phyloP scores from a whole-genome alignment of 2,329 filamentous ascomycete genomes.

The Aspergillus ruber region DNA sequence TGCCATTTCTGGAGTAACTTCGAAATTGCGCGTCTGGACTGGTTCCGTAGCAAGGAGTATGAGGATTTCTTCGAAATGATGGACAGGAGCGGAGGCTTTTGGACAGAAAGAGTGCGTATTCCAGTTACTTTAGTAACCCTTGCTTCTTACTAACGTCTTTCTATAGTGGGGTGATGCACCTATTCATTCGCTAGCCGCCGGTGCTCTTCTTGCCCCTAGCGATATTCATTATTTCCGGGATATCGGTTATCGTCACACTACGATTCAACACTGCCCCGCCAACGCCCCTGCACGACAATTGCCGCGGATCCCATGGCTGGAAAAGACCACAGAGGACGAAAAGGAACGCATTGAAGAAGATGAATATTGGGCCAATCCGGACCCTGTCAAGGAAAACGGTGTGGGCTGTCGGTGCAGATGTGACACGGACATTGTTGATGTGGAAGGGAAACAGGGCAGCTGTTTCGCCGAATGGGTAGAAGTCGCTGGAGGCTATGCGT shows the following conservation, averaged over 20 bases:
- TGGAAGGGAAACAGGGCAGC: conserved; percentile 94
- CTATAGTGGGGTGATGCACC: conserved; percentile 93
- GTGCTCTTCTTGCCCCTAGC: conserved; percentile 68
- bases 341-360: conserved; percentile 86
- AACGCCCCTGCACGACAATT: conserved; percentile 88
- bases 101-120: conserved; percentile 87
- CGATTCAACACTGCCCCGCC: conserved; percentile 95
- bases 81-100: conserved; percentile 96
- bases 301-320: conserved; percentile 70
- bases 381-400: conserved; percentile 86
- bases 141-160: conserved; percentile 5
- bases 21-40: conserved; percentile 89
- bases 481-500: conserved; percentile 87
- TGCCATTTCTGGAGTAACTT: conserved; percentile 99
- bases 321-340: conserved; percentile 72
- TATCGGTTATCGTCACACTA: conserved; percentile 96
- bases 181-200: conserved; percentile 93
- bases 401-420: conserved; percentile 95
- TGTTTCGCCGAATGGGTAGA: conserved; percentile 96
- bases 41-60: conserved; percentile 96
- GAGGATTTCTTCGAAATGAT: conserved; percentile 99
- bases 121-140: conserved; percentile 12
- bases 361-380: conserved; percentile 87
- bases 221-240: conserved; percentile 99
- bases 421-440: conserved; percentile 94